These are phyloP conservation scores for Diphasiastrum complanatum DNA, from an alignment of 83 land plant species.

Conservation along the genomic window DNA sequence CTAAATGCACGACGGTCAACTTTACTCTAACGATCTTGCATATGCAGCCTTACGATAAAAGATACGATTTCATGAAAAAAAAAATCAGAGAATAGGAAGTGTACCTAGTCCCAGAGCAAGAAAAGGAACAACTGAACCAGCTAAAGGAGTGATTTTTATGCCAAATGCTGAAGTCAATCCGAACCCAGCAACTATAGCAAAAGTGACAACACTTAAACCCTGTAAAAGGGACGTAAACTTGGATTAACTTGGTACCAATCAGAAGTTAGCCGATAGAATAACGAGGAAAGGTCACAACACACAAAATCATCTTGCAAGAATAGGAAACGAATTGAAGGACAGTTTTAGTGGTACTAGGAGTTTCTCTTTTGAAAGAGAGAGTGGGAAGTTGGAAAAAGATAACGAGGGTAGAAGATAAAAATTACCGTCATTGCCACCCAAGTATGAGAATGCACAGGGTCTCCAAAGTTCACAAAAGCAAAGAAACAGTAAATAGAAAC, in stretches of 20 bases:
- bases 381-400: not conserved
- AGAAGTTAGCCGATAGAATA: not conserved
- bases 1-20: too few species aligned
- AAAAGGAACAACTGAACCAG: constrained; percentile 43
- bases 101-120: constrained; percentile 44
- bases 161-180: constrained; percentile 38
- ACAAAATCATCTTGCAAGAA: not conserved
- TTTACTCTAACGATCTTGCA: too few species aligned
- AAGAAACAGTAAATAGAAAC: constrained; percentile 28
- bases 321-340: not conserved
- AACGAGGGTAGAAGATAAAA: not conserved
- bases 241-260: too few species aligned
- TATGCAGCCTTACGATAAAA: too few species aligned
- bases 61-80: too few species aligned
- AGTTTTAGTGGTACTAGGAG: not conserved
- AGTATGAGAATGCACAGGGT: constrained; percentile 41
- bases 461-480: constrained; percentile 34
- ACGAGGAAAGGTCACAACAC: not conserved
- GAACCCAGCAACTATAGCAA: constrained; percentile 41
- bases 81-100: too few species aligned
- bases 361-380: not conserved
- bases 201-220: constrained; percentile 38
- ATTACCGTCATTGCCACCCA: constrained; percentile 35
- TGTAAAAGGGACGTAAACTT: too few species aligned
- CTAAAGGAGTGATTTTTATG: constrained; percentile 37